Evolutionary conservation across 768 basidiomycete genomes (phyloP).

Genomic region (Lactarius sp.): DNA sequence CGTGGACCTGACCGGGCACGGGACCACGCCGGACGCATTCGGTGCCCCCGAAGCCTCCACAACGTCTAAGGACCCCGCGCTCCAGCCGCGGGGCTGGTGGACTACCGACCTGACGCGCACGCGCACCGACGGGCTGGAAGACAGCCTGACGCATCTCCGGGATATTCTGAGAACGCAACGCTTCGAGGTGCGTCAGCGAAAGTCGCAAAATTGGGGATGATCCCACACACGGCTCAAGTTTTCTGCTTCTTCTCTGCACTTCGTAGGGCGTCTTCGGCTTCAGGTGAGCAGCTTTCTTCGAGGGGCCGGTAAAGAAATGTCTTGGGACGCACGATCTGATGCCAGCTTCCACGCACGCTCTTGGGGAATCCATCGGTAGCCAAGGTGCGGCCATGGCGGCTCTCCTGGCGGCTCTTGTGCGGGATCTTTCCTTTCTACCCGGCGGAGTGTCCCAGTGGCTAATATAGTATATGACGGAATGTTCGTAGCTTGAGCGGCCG

Average conservation of each 20-base stretch:
- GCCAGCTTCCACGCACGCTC: background rate
- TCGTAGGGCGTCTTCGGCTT: constrained; percentile 74
- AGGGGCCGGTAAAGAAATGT: background rate
- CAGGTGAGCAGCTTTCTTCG: constrained; percentile 41
- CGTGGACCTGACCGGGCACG: constrained; percentile 46
- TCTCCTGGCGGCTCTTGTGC: constrained; percentile 61
- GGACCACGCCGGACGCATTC: constrained; percentile 33
- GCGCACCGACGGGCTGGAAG: constrained; percentile 50
- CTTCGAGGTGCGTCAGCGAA: constrained; percentile 54
- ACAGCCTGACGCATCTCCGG: constrained; percentile 49
- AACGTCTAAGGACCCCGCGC: constrained; percentile 43
- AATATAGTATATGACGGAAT: constrained; percentile 4
- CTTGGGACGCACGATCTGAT: constrained; percentile 11
- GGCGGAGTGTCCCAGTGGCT: background rate
- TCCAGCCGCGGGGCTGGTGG: constrained; percentile 72
- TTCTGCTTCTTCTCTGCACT: constrained; percentile 4
- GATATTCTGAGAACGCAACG: constrained; percentile 52
- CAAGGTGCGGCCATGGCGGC: constrained; percentile 79
- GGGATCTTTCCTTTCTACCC: constrained; percentile 28
- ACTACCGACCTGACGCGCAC: constrained; percentile 48
- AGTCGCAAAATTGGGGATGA: background rate
- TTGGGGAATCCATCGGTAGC: constrained; percentile 34
- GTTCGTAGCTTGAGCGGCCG: constrained; percentile 48
- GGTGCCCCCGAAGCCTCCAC: constrained; percentile 38
- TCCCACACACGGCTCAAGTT: constrained; percentile 9